These are phyloP conservation scores for Kuraishia hungarica DNA, from an alignment of 805 yeast species.

Conservation along the genomic window DNA sequence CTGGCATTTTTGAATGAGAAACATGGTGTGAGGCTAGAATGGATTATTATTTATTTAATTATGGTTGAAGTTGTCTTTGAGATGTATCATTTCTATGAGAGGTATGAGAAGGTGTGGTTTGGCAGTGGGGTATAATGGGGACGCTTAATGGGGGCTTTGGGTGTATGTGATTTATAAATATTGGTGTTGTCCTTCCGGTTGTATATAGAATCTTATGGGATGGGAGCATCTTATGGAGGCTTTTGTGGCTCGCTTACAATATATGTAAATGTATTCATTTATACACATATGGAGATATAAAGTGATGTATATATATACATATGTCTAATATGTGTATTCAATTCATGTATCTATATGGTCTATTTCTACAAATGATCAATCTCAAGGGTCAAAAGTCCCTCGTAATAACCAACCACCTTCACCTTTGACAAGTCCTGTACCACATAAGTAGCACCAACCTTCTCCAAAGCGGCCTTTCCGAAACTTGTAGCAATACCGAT, in stretches of 20 bases:
- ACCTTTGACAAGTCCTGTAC: slow-evolving; percentile 64
- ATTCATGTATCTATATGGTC: background rate
- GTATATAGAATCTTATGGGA: too few relatives aligned
- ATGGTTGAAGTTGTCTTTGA: slow-evolving; percentile 84
- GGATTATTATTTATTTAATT: slow-evolving; percentile 80
- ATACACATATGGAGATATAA: too few relatives aligned
- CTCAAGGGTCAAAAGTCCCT: slow-evolving; percentile 1
- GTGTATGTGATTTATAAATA: too few relatives aligned
- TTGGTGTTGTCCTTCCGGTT: too few relatives aligned
- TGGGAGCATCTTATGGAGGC: too few relatives aligned
- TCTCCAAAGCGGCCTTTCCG: slow-evolving; percentile 57
- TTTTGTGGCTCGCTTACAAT: too few relatives aligned
- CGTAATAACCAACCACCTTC: slow-evolving; percentile 25
- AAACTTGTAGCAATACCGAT: slow-evolving; percentile 82
- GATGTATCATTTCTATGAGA: slow-evolving; percentile 61
- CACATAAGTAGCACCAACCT: slow-evolving; percentile 75
- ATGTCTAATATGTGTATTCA: background rate
- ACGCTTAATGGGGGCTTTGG: too few relatives aligned
- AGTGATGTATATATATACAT: background rate
- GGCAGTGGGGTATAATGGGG: background rate
- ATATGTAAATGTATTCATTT: too few relatives aligned
- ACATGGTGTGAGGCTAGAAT: slow-evolving; percentile 69
- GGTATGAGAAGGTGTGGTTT: slow-evolving; percentile 17
- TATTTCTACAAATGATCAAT: background rate
- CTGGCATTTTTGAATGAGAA: slow-evolving; percentile 68